Evolutionary conservation across 2,329 filamentous ascomycete species (phyloP).

Genomic region (Pleochaeta shiraiana): DNA sequence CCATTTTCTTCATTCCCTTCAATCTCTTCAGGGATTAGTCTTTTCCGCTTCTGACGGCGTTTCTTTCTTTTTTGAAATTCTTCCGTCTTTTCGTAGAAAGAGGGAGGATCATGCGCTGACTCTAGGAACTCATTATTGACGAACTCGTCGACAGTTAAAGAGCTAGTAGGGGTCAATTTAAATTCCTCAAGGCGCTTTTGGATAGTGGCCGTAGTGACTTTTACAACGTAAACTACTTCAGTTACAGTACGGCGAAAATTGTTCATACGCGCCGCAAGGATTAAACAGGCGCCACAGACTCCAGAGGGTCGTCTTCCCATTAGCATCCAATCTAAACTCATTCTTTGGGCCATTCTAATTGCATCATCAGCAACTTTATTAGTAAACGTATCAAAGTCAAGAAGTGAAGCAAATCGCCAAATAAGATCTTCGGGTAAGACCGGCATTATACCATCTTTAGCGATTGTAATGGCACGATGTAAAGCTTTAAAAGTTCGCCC

Average conservation of each 20-base stretch:
- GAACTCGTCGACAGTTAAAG: slow-evolving; percentile 75
- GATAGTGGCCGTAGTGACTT: slow-evolving; percentile 85
- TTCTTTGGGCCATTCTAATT: slow-evolving; percentile 66
- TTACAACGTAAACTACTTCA: slow-evolving; percentile 96
- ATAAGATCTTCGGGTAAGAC: slow-evolving; percentile 81
- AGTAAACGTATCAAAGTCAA: slow-evolving; percentile 71
- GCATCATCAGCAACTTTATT: slow-evolving; percentile 77
- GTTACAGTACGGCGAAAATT: slow-evolving; percentile 85
- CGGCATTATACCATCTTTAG: slow-evolving; percentile 41
- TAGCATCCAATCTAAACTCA: slow-evolving; percentile 96
- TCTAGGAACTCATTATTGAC: slow-evolving; percentile 49
- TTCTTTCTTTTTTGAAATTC: slow-evolving; percentile 32
- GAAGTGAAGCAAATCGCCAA: slow-evolving; percentile 69
- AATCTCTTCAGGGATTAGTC: not conserved
- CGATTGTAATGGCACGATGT: slow-evolving; percentile 46
- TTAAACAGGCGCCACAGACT: slow-evolving; percentile 80
- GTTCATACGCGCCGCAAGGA: slow-evolving; percentile 94
- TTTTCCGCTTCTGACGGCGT: slow-evolving; percentile 15
- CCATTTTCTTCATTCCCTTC: slow-evolving; percentile 13
- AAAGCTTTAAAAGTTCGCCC: slow-evolving; percentile 78
- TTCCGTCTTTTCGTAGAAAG: slow-evolving; percentile 46
- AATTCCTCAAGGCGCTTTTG: slow-evolving; percentile 85
- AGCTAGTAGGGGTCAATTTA: slow-evolving; percentile 62
- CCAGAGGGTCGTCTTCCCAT: slow-evolving; percentile 84
- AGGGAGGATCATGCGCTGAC: slow-evolving; percentile 59